A percentile compares a stretch with the other conserved stretches of the same genome.
phyloP scores from a whole-genome alignment of 2,329 filamentous ascomycete genomes.

The Colletotrichum orchidophilum region DNA sequence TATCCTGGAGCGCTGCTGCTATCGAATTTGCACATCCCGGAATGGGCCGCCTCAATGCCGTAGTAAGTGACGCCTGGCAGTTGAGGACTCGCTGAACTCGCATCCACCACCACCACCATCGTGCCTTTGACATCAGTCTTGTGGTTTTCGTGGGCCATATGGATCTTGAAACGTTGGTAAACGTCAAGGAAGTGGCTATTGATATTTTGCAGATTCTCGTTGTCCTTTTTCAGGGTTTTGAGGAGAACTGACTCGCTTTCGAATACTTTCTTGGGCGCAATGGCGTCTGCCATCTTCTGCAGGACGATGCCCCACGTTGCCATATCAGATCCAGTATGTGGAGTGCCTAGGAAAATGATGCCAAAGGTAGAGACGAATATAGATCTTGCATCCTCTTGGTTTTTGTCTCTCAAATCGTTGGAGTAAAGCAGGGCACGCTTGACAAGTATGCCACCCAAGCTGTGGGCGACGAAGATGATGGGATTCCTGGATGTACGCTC shows the following conservation, averaged over 20 bases:
- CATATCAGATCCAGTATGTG: conserved; percentile 75
- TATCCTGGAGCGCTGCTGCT: conserved; percentile 73
- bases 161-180: conserved; percentile 75
- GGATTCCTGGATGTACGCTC: conserved; percentile 67
- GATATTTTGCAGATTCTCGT: conserved; percentile 78
- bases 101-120: conserved; percentile 72
- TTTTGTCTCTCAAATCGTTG: conserved; percentile 65
- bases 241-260: conserved; percentile 75
- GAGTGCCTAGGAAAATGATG: conserved; percentile 80
- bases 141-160: conserved; percentile 80
- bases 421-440: conserved; percentile 77
- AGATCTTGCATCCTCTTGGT: conserved; percentile 71
- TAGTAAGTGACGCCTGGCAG: conserved; percentile 76
- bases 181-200: conserved; percentile 78
- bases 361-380: conserved; percentile 81
- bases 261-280: conserved; percentile 73
- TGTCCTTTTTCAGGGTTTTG: conserved; percentile 76
- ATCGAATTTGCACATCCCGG: conserved; percentile 77
- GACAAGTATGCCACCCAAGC: conserved; percentile 76
- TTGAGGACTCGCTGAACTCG: conserved; percentile 74
- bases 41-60: conserved; percentile 79
- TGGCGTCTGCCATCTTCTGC: conserved; percentile 72
- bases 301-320: conserved; percentile 75
- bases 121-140: conserved; percentile 75
- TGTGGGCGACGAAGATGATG: conserved; percentile 81